A percentile compares a stretch with the other conserved stretches of the same genome.
These are phyloP conservation scores for Nakazawaea anatomiae DNA, from an alignment of 805 yeast genomes.

Conservation along the genomic window DNA sequence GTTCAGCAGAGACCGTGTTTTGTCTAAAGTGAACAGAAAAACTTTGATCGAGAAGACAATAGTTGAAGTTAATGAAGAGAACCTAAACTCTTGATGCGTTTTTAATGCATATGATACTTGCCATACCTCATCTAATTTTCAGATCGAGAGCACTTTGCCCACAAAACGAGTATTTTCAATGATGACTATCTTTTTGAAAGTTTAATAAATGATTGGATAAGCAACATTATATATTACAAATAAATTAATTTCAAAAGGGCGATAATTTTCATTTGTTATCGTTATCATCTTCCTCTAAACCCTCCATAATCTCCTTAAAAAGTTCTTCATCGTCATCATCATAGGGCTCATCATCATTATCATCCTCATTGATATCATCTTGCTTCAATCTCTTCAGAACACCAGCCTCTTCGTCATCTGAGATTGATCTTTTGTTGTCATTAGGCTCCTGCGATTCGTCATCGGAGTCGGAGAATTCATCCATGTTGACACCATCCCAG, in stretches of 20 bases:
- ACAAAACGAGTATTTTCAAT: no score
- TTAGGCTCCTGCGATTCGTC: slow-evolving; percentile 16
- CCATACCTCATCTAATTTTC: no score
- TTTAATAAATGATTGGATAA: no score
- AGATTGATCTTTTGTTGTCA: not conserved
- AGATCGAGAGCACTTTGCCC: no score
- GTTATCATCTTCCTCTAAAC: slow-evolving; percentile 9
- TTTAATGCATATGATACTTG: no score
- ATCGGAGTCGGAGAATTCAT: slow-evolving; percentile 41
- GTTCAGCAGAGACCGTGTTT: no score
- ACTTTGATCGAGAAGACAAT: no score
- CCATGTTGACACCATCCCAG: slow-evolving; percentile 49
- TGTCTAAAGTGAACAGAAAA: no score
- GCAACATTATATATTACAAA: not conserved
- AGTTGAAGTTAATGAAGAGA: no score
- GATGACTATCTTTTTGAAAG: no score
- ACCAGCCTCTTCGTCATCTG: slow-evolving; percentile 5
- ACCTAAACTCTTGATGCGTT: no score
- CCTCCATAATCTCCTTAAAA: slow-evolving; percentile 9
- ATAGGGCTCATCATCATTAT: not conserved
- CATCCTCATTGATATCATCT: not conserved
- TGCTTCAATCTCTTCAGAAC: not conserved
- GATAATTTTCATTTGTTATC: not conserved
- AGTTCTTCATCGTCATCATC: slow-evolving; percentile 9
- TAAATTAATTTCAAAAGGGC: no score